Percentiles rank a stretch among this genome's conserved stretches.
Evolutionary conservation across 345 rosid genomes (phyloP).

Genomic region (Abelmoschus esculentus): DNA sequence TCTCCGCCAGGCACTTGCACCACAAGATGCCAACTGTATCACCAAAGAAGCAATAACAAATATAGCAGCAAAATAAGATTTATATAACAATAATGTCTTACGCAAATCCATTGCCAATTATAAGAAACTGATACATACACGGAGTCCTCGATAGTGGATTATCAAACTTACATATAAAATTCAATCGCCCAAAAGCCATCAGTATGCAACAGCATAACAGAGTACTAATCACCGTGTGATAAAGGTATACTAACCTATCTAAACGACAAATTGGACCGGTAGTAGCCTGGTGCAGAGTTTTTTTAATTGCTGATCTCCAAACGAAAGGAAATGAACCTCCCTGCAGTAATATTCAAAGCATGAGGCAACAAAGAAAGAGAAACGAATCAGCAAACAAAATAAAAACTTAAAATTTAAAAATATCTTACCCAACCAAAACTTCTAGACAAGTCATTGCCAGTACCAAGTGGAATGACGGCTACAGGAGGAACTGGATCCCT

Average conservation of each 20-base stretch:
- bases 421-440: conserved; percentile 91
- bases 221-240: background rate
- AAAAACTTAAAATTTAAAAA: conserved; percentile 8
- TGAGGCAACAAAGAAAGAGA: conserved; percentile 15
- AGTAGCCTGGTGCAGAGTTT: conserved; percentile 59
- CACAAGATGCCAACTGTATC: conserved; percentile 66
- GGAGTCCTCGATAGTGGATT: background rate
- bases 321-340: conserved; percentile 96
- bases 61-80: background rate
- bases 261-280: conserved; percentile 51
- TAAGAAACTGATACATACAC: background rate
- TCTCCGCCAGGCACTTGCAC: conserved; percentile 66
- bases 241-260: conserved; percentile 50
- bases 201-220: background rate
- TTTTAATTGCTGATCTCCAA: conserved; percentile 88
- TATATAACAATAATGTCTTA: background rate
- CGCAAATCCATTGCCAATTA: background rate
- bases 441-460: conserved; percentile 89
- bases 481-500: conserved; percentile 79
- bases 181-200: background rate
- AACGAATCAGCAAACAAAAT: conserved; percentile 9
- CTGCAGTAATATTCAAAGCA: conserved; percentile 33
- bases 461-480: conserved; percentile 84
- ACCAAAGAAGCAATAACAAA: conserved; percentile 9
- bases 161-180: background rate